These are phyloP conservation scores for Karstenula rhodostoma DNA, from an alignment of 2,329 filamentous ascomycete species.

Conservation along the genomic window DNA sequence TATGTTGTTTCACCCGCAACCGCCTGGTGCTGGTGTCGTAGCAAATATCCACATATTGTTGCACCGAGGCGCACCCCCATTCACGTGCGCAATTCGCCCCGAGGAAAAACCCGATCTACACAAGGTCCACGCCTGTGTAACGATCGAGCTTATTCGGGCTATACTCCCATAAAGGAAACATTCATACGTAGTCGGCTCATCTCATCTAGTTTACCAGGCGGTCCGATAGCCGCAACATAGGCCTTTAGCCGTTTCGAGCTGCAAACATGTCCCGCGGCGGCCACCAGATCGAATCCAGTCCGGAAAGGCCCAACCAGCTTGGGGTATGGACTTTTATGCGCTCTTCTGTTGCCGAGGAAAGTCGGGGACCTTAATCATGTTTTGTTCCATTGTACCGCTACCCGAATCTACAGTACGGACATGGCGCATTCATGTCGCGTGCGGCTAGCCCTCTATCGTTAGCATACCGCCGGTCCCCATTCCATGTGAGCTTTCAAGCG, in stretches of 20 bases:
- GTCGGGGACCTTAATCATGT: background rate
- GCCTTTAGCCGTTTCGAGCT: conserved; percentile 4
- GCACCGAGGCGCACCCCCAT: background rate
- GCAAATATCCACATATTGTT: background rate
- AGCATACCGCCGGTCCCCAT: conserved; percentile 2
- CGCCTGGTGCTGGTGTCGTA: background rate
- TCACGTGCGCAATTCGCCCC: background rate
- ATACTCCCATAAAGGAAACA: conserved; percentile 2
- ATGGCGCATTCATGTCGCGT: conserved; percentile 1
- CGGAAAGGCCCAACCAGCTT: background rate
- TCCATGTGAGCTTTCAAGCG: background rate
- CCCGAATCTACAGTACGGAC: background rate
- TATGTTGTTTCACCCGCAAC: background rate
- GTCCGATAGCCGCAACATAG: conserved; percentile 11
- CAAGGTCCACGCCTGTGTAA: conserved; percentile 16
- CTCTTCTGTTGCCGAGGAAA: background rate
- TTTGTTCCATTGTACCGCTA: background rate
- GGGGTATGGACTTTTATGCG: background rate
- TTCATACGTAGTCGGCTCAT: conserved; percentile 5
- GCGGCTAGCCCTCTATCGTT: conserved; percentile 8
- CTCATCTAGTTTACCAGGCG: conserved; percentile 13
- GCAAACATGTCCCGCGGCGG: background rate
- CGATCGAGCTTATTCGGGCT: background rate
- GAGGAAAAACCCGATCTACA: conserved; percentile 10
- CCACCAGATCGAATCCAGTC: too few relatives aligned